Conservation (phyloP, 2,329 filamentous ascomycete species). For the Fusarium nisikadoi region DNA sequence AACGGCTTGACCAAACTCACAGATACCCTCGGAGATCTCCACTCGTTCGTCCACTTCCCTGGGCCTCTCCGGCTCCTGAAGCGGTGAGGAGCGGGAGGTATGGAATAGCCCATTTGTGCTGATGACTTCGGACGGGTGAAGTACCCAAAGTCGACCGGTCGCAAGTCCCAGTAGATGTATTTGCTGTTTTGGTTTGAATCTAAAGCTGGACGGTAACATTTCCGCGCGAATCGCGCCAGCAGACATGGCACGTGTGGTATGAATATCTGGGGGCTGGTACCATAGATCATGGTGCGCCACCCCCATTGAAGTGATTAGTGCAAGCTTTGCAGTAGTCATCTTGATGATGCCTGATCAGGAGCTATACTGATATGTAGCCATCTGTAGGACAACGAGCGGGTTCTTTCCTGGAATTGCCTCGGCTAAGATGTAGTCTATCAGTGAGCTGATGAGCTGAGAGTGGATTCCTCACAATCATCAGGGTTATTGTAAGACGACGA, state of each 20-base stretch:
- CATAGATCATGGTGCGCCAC: background rate
- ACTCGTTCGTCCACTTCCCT: slow-evolving; percentile 17
- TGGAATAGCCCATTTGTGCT: background rate
- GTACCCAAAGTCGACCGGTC: background rate
- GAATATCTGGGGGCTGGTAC: slow-evolving; percentile 11
- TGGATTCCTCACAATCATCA: slow-evolving; percentile 13
- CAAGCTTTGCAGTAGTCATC: slow-evolving; percentile 17
- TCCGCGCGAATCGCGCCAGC: background rate
- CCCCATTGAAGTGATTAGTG: background rate
- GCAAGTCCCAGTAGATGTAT: background rate
- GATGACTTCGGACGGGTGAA: background rate
- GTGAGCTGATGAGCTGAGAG: slow-evolving; percentile 9
- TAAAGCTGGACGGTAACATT: background rate
- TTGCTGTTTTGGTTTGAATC: background rate
- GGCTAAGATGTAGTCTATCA: slow-evolving; percentile 10
- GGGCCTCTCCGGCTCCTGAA: background rate
- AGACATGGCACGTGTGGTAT: background rate
- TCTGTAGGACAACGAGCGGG: slow-evolving; percentile 3
- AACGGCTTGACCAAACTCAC: background rate
- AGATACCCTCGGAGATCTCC: slow-evolving; percentile 8
- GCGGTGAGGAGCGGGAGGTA: slow-evolving; percentile 9
- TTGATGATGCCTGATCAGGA: background rate
- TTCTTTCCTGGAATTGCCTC: slow-evolving; percentile 2
- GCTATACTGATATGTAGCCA: background rate
- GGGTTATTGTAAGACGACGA: background rate